These are phyloP conservation scores for Endothia cerciana DNA, from an alignment of 2,329 filamentous ascomycete species.

Conservation along the genomic window DNA sequence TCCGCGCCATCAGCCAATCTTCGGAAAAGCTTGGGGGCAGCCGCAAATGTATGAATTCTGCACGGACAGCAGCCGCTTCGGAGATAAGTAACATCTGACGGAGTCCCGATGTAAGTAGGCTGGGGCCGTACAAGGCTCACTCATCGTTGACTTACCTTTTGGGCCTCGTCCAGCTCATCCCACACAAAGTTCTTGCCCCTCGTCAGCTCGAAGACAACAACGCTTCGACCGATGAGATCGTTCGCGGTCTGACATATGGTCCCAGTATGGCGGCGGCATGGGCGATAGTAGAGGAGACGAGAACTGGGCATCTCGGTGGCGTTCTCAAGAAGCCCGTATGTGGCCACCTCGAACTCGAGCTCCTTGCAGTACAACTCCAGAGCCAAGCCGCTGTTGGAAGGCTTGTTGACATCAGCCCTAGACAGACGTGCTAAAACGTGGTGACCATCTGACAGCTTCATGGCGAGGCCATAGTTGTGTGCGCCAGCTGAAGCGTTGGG, in stretches of 20 bases:
- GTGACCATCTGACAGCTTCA: not conserved
- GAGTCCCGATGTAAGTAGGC: not conserved
- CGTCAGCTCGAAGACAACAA: not conserved
- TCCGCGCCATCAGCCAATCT: not conserved
- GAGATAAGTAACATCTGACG: not conserved
- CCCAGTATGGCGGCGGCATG: not conserved
- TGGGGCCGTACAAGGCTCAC: not conserved
- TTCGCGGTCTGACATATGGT: not conserved
- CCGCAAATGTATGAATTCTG: not conserved
- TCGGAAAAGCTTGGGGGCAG: not conserved
- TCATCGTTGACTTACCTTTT: not conserved
- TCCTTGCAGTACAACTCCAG: not conserved
- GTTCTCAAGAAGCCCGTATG: not conserved
- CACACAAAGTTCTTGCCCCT: conserved; percentile 2
- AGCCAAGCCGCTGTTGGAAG: not conserved
- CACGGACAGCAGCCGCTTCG: not conserved
- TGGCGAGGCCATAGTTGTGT: conserved; percentile 7
- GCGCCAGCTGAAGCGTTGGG: not conserved
- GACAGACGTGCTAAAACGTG: not conserved
- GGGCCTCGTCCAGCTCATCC: not conserved
- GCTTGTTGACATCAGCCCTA: not conserved
- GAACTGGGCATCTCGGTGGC: not conserved
- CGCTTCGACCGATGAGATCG: not conserved
- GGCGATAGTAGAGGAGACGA: not conserved
- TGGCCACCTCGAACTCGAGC: not conserved